phyloP scores from a whole-genome alignment of 768 basidiomycete species.

The Macrocybe gigantea region DNA sequence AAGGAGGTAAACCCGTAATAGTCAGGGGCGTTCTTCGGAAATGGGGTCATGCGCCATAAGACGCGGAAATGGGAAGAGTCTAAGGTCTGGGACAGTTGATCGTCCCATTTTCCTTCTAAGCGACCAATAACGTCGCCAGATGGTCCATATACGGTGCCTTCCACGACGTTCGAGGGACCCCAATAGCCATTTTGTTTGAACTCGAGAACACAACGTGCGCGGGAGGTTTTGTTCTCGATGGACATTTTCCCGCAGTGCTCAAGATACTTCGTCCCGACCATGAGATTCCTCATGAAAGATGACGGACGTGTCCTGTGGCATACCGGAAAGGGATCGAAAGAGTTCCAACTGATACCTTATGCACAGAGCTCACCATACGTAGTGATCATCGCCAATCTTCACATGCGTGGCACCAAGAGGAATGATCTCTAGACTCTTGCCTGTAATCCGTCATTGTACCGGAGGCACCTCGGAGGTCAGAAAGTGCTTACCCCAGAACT shows the following conservation, averaged over 20 bases:
- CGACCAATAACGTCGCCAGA: conserved; percentile 50
- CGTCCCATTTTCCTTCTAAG: conserved; percentile 91
- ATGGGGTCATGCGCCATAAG: conserved; percentile 73
- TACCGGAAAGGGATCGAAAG: background rate
- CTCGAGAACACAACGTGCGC: conserved; percentile 62
- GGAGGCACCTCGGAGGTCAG: conserved; percentile 5
- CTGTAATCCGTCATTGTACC: conserved; percentile 29
- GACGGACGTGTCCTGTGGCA: conserved; percentile 72
- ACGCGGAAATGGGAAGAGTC: conserved; percentile 66
- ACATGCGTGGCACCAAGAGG: conserved; percentile 70
- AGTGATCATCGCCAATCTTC: conserved; percentile 60
- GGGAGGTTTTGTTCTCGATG: conserved; percentile 56
- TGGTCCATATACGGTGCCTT: conserved; percentile 50
- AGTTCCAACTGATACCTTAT: background rate
- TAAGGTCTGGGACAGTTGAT: conserved; percentile 64
- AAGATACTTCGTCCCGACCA: conserved; percentile 88
- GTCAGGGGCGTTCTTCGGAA: conserved; percentile 63
- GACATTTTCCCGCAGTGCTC: conserved; percentile 80
- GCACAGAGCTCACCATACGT: conserved; percentile 52
- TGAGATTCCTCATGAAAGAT: conserved; percentile 82
- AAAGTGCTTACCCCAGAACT: conserved; percentile 74
- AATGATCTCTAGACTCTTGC: conserved; percentile 86
- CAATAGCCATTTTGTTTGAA: conserved; percentile 86
- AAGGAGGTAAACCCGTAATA: conserved; percentile 83
- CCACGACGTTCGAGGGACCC: conserved; percentile 70